Percentiles rank a stretch among this genome's conserved stretches.
These are phyloP conservation scores for Lophiostoma macrostomum DNA, from an alignment of 495 filamentous ascomycete genomes.

Conservation along the genomic window DNA sequence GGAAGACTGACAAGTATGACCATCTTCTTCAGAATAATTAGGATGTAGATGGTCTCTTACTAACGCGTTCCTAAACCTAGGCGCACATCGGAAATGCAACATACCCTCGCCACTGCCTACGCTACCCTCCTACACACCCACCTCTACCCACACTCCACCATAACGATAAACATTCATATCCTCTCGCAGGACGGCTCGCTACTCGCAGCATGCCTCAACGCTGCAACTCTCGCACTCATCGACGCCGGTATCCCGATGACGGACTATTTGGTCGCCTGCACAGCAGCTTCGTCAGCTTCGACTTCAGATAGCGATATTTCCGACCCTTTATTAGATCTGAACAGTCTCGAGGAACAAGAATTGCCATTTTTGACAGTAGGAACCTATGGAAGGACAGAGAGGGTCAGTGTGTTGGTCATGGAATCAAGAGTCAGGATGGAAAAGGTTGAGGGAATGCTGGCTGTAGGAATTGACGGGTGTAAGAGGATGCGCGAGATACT, in stretches of 20 bases:
- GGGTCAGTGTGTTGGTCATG: slow-evolving; percentile 74
- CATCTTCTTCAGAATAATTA: too few species aligned
- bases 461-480: slow-evolving; percentile 88
- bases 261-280: slow-evolving; percentile 85
- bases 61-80: slow-evolving; percentile 35
- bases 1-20: slow-evolving; percentile 71
- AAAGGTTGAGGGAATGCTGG: slow-evolving; percentile 85
- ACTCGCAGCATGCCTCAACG: slow-evolving; percentile 86
- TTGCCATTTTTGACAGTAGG: slow-evolving; percentile 84
- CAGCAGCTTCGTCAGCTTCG: slow-evolving; percentile 57
- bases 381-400: slow-evolving; percentile 61
- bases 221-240: slow-evolving; percentile 84
- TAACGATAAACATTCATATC: slow-evolving; percentile 77
- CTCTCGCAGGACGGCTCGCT: slow-evolving; percentile 89
- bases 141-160: slow-evolving; percentile 84
- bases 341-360: slow-evolving; percentile 81
- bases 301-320: slow-evolving; percentile 57
- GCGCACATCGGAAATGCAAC: slow-evolving; percentile 74
- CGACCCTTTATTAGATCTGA: slow-evolving; percentile 87
- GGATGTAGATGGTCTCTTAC: too few species aligned
- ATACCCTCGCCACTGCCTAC: slow-evolving; percentile 71
- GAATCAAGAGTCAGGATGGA: slow-evolving; percentile 77
- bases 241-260: slow-evolving; percentile 95
- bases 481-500: slow-evolving; percentile 76
- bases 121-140: slow-evolving; percentile 71